Evolutionary conservation across 2,329 filamentous ascomycete species (phyloP), one percentile per base, ranked within the genome.

Genomic region (Claviceps cyperi): DNA sequence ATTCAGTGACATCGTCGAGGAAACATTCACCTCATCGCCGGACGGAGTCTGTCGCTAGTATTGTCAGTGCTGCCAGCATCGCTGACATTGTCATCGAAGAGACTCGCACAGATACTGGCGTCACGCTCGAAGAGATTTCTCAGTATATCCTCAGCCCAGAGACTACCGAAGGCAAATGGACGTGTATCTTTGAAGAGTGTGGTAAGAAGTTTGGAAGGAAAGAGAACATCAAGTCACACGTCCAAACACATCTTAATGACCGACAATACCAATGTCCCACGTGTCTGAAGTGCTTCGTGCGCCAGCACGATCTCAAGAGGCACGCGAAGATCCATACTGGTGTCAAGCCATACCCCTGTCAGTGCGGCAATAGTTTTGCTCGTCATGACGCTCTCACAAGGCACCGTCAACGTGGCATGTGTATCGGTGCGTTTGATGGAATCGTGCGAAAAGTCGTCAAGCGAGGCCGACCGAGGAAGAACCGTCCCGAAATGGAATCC

Each of bases 151-250:
- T 77, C 46, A 84, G 83, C 1, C 85, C 85, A 0, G 84, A 87
- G 58, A 71, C 80, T 2, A 63, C 66, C n/a, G 84, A 89, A 57
- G 82, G 83, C 58, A 89, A 88, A 66, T 92, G 84, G 83, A 72
- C 81, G 6, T 92, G 86, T 62, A 67, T 79, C n/a, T 90, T 71
- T 51, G 75, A 87, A 8, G 82, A 81, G 28, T 98, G 92, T 66
- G 78, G 82, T 58, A 94, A 95, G 66, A 80, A 82, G 49, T 97
- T 98, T 63, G 91, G 90, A n/a, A 81, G 92, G 58, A 94, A 96
- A 66, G 92, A 98, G 66, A 97, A 98, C 69, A 96, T 97, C 72
- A 94, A 95, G 65, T 94, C 90, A 0, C 92, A 98, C 65, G 87
- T 98, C 14, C 92, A 98, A 68, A 98, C 92, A 3, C 92, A 98